Percentiles rank a stretch among this genome's conserved stretches.
Evolutionary conservation across 75 land plant species (phyloP).

Genomic region (Chamaecyparis obtusa): DNA sequence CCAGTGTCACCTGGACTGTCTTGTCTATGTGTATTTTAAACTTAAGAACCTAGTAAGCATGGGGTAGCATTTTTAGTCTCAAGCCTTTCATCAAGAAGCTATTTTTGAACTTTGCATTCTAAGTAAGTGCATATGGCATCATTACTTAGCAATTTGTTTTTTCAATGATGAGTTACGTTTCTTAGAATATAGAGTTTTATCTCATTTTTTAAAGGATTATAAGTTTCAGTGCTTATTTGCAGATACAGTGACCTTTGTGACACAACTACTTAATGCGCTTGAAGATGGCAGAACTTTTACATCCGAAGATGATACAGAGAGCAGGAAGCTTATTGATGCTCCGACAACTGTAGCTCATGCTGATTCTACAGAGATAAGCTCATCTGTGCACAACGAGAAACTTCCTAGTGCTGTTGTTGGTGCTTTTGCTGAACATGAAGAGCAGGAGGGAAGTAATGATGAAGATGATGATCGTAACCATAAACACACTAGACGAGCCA

Average conservation of each 20-base stretch:
- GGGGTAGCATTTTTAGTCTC: neutral
- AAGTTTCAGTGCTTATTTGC: constrained; percentile 14
- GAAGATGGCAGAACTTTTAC: constrained; percentile 49
- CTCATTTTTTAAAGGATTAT: neutral
- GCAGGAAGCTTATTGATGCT: constrained; percentile 19
- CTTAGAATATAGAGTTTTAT: neutral
- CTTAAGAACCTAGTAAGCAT: neutral
- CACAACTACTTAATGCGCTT: constrained; percentile 48
- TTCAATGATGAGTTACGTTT: neutral
- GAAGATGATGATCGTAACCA: constrained; percentile 98
- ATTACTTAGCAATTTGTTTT: neutral
- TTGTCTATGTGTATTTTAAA: neutral
- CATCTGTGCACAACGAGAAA: constrained; percentile 27
- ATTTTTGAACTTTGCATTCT: neutral
- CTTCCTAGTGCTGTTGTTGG: constrained; percentile 15
- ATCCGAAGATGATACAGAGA: constrained; percentile 22
- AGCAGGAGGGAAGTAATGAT: constrained; percentile 73
- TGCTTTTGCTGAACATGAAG: constrained; percentile 22
- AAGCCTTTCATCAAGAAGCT: neutral
- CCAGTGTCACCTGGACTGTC: neutral
- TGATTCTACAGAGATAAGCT: constrained; percentile 14
- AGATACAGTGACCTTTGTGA: constrained; percentile 52
- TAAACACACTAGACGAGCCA: constrained; percentile 85
- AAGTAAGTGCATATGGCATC: neutral
- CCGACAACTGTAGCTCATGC: constrained; percentile 12